phyloP scores from a whole-genome alignment of 2,329 filamentous ascomycete species.

The Cladosporium oxysporum region DNA sequence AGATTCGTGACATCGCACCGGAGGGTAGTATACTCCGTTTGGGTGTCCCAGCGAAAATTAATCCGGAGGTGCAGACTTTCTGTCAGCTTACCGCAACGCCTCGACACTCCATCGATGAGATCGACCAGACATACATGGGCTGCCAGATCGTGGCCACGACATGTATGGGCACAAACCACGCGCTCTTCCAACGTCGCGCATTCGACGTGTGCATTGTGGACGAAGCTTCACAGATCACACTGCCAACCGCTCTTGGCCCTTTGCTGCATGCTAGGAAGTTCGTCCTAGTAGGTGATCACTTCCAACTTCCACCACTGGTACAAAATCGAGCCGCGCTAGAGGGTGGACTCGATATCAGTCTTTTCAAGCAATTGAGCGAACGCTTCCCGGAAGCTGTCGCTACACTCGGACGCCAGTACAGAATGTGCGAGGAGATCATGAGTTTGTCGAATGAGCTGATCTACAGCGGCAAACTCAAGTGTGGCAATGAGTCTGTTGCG shows the following conservation, averaged over 20 bases:
- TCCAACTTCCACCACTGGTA: constrained; percentile 90
- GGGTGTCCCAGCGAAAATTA: constrained; percentile 80
- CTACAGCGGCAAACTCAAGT: constrained; percentile 87
- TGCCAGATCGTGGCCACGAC: constrained; percentile 92
- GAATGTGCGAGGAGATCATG: constrained; percentile 98
- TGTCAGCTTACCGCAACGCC: constrained; percentile 74
- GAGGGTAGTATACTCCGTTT: constrained; percentile 77
- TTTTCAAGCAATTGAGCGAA: constrained; percentile 93
- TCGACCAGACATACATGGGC: constrained; percentile 79
- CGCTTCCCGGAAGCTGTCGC: constrained; percentile 84
- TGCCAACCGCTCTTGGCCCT: constrained; percentile 90
- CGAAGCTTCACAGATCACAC: constrained; percentile 94
- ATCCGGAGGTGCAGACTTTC: constrained; percentile 84
- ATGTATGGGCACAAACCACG: constrained; percentile 87
- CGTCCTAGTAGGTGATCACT: constrained; percentile 93
- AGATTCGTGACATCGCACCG: constrained; percentile 64
- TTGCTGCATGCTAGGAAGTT: constrained; percentile 92
- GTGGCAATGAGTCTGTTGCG: constrained; percentile 77
- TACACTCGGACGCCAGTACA: constrained; percentile 92
- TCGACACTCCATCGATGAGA: constrained; percentile 76
- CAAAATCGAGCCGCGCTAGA: constrained; percentile 84
- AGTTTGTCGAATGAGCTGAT: constrained; percentile 88
- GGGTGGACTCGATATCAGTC: constrained; percentile 85
- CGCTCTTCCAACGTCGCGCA: constrained; percentile 80
- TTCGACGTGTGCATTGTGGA: constrained; percentile 99